phyloP scores from a whole-genome alignment of 805 yeast genomes.

The Saccharomycopsis amapae region DNA sequence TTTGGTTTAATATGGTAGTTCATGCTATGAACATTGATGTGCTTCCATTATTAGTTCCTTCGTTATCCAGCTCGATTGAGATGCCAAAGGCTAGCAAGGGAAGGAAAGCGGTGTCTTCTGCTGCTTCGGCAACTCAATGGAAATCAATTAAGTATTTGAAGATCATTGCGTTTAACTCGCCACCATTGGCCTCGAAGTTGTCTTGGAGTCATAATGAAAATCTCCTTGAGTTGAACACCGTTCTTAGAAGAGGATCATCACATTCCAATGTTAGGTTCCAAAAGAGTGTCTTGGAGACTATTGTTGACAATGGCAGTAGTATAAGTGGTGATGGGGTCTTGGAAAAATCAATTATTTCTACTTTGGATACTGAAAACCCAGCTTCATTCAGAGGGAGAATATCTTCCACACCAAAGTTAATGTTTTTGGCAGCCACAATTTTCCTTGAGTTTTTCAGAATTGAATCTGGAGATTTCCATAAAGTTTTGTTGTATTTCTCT shows the following conservation, averaged over 20 bases:
- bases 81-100: conserved; percentile 7
- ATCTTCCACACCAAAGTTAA: conserved; percentile 48
- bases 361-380: neutral
- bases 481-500: conserved; percentile 68
- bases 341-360: conserved; percentile 5
- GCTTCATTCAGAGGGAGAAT: conserved; percentile 9
- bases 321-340: neutral
- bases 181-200: conserved; percentile 77
- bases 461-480: conserved; percentile 72
- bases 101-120: too few relatives aligned
- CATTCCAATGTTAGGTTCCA: conserved; percentile 73
- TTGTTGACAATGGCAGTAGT: neutral
- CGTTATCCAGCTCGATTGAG: conserved; percentile 5
- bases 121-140: too few relatives aligned
- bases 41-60: conserved; percentile 8
- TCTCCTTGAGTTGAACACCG: conserved; percentile 85
- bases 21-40: conserved; percentile 72
- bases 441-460: conserved; percentile 76
- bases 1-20: conserved; percentile 90
- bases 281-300: conserved; percentile 44
- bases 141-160: conserved; percentile 41
- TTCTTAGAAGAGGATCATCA: conserved; percentile 83
- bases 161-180: conserved; percentile 77
- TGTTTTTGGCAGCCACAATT: conserved; percentile 80
- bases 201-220: conserved; percentile 84